Evolutionary conservation across 108 stramenopile species (phyloP).

Genomic region (Aurantiochytrium sp.): DNA sequence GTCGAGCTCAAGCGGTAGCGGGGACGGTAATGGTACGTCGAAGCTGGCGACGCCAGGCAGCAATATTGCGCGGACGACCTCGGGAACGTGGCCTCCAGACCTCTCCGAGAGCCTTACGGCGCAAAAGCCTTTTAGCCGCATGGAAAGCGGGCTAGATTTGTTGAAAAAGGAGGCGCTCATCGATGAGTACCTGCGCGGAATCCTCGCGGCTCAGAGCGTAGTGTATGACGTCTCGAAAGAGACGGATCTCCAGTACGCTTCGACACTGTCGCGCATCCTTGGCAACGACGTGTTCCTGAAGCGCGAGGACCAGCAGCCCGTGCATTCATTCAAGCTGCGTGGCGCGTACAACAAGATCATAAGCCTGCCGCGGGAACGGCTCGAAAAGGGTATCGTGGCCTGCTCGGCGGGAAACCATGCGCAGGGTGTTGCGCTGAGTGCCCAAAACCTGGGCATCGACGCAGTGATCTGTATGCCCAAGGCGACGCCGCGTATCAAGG

Average conservation of each 20-base stretch:
- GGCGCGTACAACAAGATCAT: slow-evolving; percentile 97
- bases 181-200: slow-evolving; percentile 6
- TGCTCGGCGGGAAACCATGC: slow-evolving; percentile 97
- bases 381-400: slow-evolving; percentile 76
- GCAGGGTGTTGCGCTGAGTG: slow-evolving; percentile 87
- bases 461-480: slow-evolving; percentile 95
- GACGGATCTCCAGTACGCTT: background rate
- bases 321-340: slow-evolving; percentile 94
- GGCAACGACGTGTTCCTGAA: slow-evolving; percentile 10
- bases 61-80: background rate
- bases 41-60: background rate
- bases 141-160: background rate
- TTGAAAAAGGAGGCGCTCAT: background rate
- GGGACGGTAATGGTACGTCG: too few species aligned
- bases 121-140: background rate
- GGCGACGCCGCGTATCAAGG: slow-evolving; percentile 88
- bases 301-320: slow-evolving; percentile 79
- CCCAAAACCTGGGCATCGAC: slow-evolving; percentile 63
- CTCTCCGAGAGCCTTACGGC: background rate
- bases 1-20: too few species aligned
- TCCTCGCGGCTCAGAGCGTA: background rate
- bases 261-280: background rate
- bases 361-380: slow-evolving; percentile 50
- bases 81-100: background rate
- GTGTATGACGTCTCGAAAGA: background rate